Conservation (phyloP, 345 rosid genomes). For the Ailanthus altissimus region DNA sequence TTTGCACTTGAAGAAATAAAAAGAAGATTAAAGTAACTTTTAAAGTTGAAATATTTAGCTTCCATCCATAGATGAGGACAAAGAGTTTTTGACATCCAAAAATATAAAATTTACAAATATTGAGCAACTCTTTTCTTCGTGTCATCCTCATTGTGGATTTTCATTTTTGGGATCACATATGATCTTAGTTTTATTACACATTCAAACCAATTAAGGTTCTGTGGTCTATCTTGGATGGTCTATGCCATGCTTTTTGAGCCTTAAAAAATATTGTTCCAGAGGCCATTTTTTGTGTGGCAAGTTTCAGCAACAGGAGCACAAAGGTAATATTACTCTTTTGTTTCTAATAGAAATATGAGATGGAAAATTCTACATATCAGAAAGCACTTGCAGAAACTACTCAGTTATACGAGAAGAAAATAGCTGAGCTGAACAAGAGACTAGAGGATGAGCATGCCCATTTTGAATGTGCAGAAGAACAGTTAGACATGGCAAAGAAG, state of each 20-base stretch:
- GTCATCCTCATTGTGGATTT: not conserved
- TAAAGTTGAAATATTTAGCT: not conserved
- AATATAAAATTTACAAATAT: not conserved
- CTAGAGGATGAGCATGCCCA: conserved; percentile 51
- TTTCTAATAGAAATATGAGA: conserved; percentile 54
- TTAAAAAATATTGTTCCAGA: conserved; percentile 7
- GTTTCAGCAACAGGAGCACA: conserved; percentile 9
- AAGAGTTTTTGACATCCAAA: not conserved
- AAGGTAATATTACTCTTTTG: conserved; percentile 20
- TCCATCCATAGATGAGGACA: not conserved
- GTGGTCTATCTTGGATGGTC: not conserved
- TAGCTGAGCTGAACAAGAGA: conserved; percentile 57
- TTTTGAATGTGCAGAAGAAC: conserved; percentile 51
- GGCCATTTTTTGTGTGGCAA: not conserved
- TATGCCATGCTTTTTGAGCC: conserved; percentile 3
- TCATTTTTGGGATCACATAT: not conserved
- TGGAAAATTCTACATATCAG: conserved; percentile 53
- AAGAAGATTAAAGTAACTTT: not conserved
- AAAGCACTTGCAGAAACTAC: conserved; percentile 72
- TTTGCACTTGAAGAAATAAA: not conserved
- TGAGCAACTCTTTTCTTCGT: not conserved
- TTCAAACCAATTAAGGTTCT: not conserved
- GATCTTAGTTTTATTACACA: not conserved
- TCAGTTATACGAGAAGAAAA: conserved; percentile 65
- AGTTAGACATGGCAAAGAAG: conserved; percentile 45